Conservation (phyloP, 495 filamentous ascomycete genomes). For the Parathielavia appendiculata region DNA sequence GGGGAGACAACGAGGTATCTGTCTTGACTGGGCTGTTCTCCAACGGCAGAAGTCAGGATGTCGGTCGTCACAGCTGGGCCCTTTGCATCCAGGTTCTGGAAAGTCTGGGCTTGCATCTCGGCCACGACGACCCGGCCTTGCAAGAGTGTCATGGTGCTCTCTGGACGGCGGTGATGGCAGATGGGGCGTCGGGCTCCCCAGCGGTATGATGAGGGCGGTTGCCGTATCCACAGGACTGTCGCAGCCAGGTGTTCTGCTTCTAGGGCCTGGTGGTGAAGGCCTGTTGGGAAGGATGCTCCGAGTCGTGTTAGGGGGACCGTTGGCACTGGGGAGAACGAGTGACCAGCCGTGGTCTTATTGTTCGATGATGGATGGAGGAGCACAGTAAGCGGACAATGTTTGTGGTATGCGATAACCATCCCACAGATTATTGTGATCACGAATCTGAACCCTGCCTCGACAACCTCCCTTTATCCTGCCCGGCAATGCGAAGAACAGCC, state of each 20-base stretch:
- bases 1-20: constrained; percentile 63
- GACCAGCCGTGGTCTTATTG: background rate
- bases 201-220: background rate
- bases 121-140: constrained; percentile 17
- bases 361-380: no score
- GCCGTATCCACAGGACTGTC: no score
- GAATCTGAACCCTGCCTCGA: constrained; percentile 11
- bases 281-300: no score
- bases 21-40: background rate
- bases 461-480: background rate
- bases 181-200: no score
- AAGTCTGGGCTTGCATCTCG: constrained; percentile 5
- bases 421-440: constrained; percentile 15
- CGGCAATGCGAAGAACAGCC: background rate
- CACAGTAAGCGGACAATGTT: constrained; percentile 6
- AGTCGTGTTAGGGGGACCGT: no score
- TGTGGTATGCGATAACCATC: constrained; percentile 23
- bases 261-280: no score
- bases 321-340: no score
- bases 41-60: background rate
- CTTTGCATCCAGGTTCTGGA: constrained; percentile 12
- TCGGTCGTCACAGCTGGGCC: constrained; percentile 8
- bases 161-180: background rate
- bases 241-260: no score
- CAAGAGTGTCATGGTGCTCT: constrained; percentile 18